Percentiles rank a stretch among this genome's conserved stretches.
Evolutionary conservation across 2,329 filamentous ascomycete genomes (phyloP).

Genomic region (Fusarium humuli): DNA sequence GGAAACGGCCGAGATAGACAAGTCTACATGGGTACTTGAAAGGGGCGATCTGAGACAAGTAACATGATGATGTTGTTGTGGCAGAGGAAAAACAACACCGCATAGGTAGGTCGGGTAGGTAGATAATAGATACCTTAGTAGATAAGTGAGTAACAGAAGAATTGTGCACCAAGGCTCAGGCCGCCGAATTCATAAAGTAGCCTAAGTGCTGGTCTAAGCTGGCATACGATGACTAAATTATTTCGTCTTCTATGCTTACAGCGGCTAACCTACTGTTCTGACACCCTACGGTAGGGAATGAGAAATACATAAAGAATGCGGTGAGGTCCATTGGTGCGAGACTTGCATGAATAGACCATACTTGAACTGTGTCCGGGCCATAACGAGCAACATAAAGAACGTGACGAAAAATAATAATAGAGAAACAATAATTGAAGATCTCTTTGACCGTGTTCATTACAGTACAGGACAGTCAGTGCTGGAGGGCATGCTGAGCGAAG

Average conservation of each 20-base stretch:
- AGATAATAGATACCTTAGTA: no score
- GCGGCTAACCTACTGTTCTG: neutral
- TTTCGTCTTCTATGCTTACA: neutral
- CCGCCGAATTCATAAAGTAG: neutral
- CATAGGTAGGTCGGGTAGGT: slow-evolving; percentile 7
- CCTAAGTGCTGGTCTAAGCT: neutral
- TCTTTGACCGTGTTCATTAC: neutral
- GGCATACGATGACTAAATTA: neutral
- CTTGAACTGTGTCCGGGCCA: neutral
- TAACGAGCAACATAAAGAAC: neutral
- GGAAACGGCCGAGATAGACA: slow-evolving; percentile 23
- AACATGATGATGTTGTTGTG: slow-evolving; percentile 32
- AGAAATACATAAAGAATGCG: slow-evolving; percentile 26
- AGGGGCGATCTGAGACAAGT: neutral
- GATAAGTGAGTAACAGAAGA: neutral
- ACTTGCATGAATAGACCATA: slow-evolving; percentile 26
- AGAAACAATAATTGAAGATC: neutral
- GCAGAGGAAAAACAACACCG: slow-evolving; percentile 19
- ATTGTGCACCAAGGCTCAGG: neutral
- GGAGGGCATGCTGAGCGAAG: slow-evolving; percentile 7
- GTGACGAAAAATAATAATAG: neutral
- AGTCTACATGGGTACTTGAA: neutral
- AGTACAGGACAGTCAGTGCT: neutral
- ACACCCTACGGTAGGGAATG: neutral
- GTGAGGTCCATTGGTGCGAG: slow-evolving; percentile 25